A percentile compares a stretch with the other conserved stretches of the same genome.
phyloP scores from a whole-genome alignment of 2,329 filamentous ascomycete species.

The Paecilomyces sp. region DNA sequence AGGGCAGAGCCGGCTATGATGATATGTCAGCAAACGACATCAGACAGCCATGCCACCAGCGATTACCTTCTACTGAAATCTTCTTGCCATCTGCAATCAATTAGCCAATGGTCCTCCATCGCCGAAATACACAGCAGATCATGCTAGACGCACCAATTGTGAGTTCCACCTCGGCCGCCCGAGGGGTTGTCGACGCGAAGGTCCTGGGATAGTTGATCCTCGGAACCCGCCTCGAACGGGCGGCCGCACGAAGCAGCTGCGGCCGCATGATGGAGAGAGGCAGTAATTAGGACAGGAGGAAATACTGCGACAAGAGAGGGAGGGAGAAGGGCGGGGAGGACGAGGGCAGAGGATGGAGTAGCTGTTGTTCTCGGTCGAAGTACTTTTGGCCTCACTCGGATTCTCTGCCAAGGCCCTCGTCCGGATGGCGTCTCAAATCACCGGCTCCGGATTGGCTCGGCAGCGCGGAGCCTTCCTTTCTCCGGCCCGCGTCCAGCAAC shows the following conservation, averaged over 20 bases:
- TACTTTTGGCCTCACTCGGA: constrained; percentile 5
- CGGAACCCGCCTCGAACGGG: constrained; percentile 47
- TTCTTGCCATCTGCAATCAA: constrained; percentile 78
- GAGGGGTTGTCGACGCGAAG: constrained; percentile 72
- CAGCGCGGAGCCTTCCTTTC: constrained; percentile 18
- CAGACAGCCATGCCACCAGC: not conserved
- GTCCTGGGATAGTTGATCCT: constrained; percentile 59
- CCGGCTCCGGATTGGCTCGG: constrained; percentile 30
- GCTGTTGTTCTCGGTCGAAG: constrained; percentile 14
- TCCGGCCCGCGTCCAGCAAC: constrained; percentile 15
- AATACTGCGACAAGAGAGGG: constrained; percentile 6
- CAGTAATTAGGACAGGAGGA: constrained; percentile 8
- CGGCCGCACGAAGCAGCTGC: constrained; percentile 56
- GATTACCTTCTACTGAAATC: constrained; percentile 91
- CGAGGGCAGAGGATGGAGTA: constrained; percentile 16
- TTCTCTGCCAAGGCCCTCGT: constrained; percentile 1
- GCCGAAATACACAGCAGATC: constrained; percentile 53
- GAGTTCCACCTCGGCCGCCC: constrained; percentile 89
- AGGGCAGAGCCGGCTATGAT: constrained; percentile 80
- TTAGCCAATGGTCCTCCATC: constrained; percentile 20
- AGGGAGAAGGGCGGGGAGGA: constrained; percentile 12
- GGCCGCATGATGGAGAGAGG: constrained; percentile 51
- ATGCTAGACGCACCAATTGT: constrained; percentile 66
- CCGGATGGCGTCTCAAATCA: constrained; percentile 30
- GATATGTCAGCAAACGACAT: constrained; percentile 15